Base-by-base conservation (phyloP, 768 basidiomycete species). In the Leccinum disarticulatum region DNA sequence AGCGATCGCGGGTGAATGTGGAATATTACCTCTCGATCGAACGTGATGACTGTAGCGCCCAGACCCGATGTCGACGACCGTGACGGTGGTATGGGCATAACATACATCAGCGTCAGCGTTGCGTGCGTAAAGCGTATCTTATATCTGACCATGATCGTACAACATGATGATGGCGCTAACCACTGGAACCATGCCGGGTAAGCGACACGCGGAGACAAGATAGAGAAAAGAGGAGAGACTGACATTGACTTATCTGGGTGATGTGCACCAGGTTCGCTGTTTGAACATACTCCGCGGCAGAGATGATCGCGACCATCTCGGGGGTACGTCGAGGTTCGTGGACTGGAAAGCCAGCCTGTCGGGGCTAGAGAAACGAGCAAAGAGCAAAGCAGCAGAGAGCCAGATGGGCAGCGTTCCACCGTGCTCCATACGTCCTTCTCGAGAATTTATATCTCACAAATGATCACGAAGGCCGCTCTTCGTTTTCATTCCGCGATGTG, bases 91-190 rank as follows among this genome's bases (percentile, higher is more conserved):
- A 43, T 43, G n/a, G 10, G n/a, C 17, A 43, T n/a, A 43, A 43
- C 17, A 41, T n/a, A 10, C 38, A 17, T 41, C 38, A 43, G n/a
- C n/a, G 51, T 35, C 30, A 35, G 10, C 5, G 17, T 51, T n/a
- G 7, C 38, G 33, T 4, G 25, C 38, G 36, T 2, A 25, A n/a
- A 8, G 15, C 0, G 51, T 36, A 15, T 30, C 6, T 33, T 11
- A 22, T 35, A 27, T 46, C 63, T 63, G 19, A 53, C 68, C 43
- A 47, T 69, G 68, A 47, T 70, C 68, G 17, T 68, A 68, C 41
- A 70, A 52, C 30, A 68, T 31, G 4, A 58, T 17, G 3, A 61
- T 11, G 6, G 61, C 38, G 6, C 63, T 49, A 3, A 58, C 50
- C 14, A 36, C 68, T 17, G 30, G 41, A 57, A 15, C 27, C 3